Evolutionary conservation across 106 monocot genomes (phyloP), one percentile per base, ranked within the genome.

Genomic region (Dioscorea zingiberensis): DNA sequence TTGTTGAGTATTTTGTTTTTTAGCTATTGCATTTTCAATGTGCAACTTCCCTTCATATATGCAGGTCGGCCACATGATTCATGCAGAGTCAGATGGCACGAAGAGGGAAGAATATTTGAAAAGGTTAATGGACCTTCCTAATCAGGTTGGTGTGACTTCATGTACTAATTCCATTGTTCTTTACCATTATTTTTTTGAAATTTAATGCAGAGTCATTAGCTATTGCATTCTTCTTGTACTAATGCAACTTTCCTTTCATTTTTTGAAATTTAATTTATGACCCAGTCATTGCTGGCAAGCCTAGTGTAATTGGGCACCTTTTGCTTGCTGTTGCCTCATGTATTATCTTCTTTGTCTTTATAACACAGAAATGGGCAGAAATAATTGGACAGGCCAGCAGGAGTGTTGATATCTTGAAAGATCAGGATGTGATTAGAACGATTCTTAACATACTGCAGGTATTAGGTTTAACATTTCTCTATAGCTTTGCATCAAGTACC

Each of bases 391-490:
- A 99, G 60, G 98, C 98, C 38, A 84, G 93, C 47, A 66, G 65
- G 54, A 89, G 89, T 76, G 91, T 99, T 82, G 93, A 93, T 58
- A 65, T 99, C 44, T 64, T 99, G 76, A 99, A 99, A 71, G 84
- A 93, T 73, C 93, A 79, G 47, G 89, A 92, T 76, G 84, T 89
- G 7, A 99, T 99, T 62, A 84, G 87, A 84, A 78, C 79, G 25
- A 88, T 99, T 59, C 89, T 99, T 71, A 99, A 99, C 62, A 99
- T 99, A 68, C 62, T 99, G 56, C 98, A 99, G 93, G 98, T 99
- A 87, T 3, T n/a, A 46, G 12, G 19, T 68, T 7, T 38, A 10
- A 38, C 38, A 38, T 38, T 38, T 38, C 38, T 38, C 38, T 38
- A 0, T 10, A 38, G 38, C 38, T 38, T 38, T 38, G 38, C 38